A percentile compares a stretch with the other conserved stretches of the same genome.
These are phyloP conservation scores for Neurospora sp. DNA, from an alignment of 495 filamentous ascomycete genomes.

Conservation along the genomic window DNA sequence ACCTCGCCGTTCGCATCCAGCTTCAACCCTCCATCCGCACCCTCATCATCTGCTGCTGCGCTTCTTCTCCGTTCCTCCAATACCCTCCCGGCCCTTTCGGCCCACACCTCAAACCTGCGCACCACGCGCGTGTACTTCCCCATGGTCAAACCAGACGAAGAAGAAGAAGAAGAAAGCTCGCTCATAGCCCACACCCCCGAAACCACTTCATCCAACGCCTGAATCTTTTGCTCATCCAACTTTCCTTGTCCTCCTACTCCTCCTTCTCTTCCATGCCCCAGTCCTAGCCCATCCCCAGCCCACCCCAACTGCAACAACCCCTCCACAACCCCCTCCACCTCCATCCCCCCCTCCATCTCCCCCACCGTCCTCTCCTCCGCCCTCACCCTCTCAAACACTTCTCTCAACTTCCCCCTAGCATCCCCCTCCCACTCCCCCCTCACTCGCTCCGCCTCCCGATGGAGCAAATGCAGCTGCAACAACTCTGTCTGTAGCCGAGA, in stretches of 20 bases:
- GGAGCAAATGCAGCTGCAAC: slow-evolving; percentile 60
- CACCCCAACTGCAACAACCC: not conserved
- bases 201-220: slow-evolving; percentile 39
- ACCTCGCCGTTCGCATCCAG: slow-evolving; percentile 15
- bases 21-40: slow-evolving; percentile 23
- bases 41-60: slow-evolving; percentile 8
- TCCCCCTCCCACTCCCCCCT: slow-evolving; percentile 35
- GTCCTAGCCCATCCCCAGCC: not conserved
- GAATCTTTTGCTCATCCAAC: slow-evolving; percentile 31
- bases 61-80: slow-evolving; percentile 20
- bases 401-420: slow-evolving; percentile 30
- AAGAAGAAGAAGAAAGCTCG: slow-evolving; percentile 16
- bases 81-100: slow-evolving; percentile 28
- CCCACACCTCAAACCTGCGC: slow-evolving; percentile 42
- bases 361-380: slow-evolving; percentile 21
- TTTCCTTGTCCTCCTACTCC: not conserved
- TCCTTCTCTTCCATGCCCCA: slow-evolving; percentile 22
- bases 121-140: slow-evolving; percentile 40
- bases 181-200: slow-evolving; percentile 39
- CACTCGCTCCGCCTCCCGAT: slow-evolving; percentile 33
- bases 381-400: slow-evolving; percentile 29
- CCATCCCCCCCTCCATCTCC: slow-evolving; percentile 13
- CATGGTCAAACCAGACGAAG: slow-evolving; percentile 4
- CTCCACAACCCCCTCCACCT: slow-evolving; percentile 11
- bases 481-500: slow-evolving; percentile 59